These are phyloP conservation scores for Daedaleopsis nitida DNA, from an alignment of 768 basidiomycete genomes.

Conservation along the genomic window DNA sequence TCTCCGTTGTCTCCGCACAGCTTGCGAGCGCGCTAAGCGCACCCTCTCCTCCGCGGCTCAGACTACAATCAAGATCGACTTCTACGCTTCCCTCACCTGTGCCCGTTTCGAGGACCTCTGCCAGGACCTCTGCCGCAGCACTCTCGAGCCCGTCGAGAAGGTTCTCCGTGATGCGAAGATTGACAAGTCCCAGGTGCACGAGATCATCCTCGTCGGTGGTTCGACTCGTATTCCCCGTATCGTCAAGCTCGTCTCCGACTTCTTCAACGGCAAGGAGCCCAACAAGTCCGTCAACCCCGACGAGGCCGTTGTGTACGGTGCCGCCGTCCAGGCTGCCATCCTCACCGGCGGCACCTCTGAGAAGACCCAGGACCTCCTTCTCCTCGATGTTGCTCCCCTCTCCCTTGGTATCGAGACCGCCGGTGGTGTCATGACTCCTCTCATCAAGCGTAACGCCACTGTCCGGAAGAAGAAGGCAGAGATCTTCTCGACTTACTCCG, in stretches of 20 bases:
- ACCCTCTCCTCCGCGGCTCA: conserved; percentile 96
- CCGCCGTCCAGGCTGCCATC: conserved; percentile 97
- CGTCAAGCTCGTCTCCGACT: conserved; percentile 96
- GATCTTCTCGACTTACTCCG: conserved; percentile 88
- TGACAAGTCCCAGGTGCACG: conserved; percentile 93
- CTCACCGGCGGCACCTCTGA: conserved; percentile 97
- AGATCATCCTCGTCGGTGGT: conserved; percentile 97
- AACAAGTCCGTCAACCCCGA: conserved; percentile 99
- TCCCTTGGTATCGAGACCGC: conserved; percentile 97
- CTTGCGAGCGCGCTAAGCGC: conserved; percentile 98
- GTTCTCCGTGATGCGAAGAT: conserved; percentile 98
- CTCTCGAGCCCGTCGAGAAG: conserved; percentile 95
- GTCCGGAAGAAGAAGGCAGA: conserved; percentile 99
- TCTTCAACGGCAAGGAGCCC: conserved; percentile 98
- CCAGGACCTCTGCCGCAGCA: conserved; percentile 92
- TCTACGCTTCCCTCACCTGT: conserved; percentile 97
- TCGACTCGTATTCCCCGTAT: conserved; percentile 98
- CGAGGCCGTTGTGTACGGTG: conserved; percentile 98
- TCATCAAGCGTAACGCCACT: conserved; percentile 98
- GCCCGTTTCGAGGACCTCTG: conserved; percentile 97
- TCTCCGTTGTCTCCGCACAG: conserved; percentile 94
- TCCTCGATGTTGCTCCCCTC: conserved; percentile 90
- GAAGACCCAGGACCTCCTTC: conserved; percentile 94
- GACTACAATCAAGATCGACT: conserved; percentile 97
- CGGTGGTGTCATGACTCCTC: conserved; percentile 96